Conservation (phyloP, 257 asterid species). For the Solanum appendiculatum region DNA sequence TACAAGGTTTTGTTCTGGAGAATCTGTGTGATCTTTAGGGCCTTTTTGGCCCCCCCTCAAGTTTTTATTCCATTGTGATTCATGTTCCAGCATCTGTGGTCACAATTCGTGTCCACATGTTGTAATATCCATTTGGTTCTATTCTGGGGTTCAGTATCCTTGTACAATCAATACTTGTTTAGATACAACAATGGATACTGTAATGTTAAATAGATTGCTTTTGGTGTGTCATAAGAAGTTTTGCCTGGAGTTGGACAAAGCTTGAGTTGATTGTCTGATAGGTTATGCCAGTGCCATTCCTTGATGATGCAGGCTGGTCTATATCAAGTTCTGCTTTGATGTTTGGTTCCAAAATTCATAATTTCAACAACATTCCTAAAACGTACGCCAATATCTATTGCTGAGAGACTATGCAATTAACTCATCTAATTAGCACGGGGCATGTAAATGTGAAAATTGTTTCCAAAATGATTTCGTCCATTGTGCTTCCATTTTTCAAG, state of each 20-base stretch:
- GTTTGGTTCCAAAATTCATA: neutral
- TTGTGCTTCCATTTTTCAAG: neutral
- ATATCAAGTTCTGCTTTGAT: neutral
- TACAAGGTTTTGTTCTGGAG: constrained; percentile 21
- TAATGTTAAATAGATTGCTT: constrained; percentile 15
- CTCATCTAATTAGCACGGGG: neutral
- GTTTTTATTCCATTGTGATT: constrained; percentile 22
- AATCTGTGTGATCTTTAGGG: constrained; percentile 22
- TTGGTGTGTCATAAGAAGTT: constrained; percentile 14
- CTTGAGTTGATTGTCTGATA: neutral
- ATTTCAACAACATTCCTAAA: neutral
- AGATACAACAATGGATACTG: constrained; percentile 18
- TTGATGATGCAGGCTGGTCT: neutral
- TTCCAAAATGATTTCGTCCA: neutral
- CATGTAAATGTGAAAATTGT: neutral
- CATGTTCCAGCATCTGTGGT: neutral
- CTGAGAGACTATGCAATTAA: neutral
- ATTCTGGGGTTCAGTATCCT: constrained; percentile 5
- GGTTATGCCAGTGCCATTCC: neutral
- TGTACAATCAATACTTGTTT: constrained; percentile 17
- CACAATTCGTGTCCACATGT: constrained; percentile 11
- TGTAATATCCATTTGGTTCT: constrained; percentile 18
- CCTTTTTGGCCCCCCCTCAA: constrained; percentile 4
- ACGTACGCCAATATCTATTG: neutral
- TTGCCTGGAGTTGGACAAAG: neutral